Percentiles rank a stretch among this genome's conserved stretches.
These are phyloP conservation scores for Penium margaritaceum DNA, from an alignment of 139 green algal genomes.

Conservation along the genomic window DNA sequence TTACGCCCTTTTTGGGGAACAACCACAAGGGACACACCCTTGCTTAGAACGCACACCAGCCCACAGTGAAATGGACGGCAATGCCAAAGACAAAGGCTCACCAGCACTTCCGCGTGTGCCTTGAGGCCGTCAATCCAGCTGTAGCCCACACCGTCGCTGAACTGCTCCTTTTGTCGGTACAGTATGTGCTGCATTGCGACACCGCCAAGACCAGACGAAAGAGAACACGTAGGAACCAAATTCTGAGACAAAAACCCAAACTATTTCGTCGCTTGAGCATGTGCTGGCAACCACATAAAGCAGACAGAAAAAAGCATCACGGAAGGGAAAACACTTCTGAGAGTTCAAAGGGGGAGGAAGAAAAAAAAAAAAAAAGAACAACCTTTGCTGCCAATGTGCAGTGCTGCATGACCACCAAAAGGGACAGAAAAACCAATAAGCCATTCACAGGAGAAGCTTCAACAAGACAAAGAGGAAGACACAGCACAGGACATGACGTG, in stretches of 20 bases:
- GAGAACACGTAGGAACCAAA: background rate
- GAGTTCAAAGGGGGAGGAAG: no score
- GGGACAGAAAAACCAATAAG: no score
- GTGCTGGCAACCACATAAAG: background rate
- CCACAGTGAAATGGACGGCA: background rate
- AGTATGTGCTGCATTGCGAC: conserved; percentile 52
- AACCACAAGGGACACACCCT: background rate
- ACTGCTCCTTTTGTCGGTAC: conserved; percentile 95
- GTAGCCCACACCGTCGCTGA: conserved; percentile 87
- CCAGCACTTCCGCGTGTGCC: conserved; percentile 55
- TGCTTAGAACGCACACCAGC: background rate
- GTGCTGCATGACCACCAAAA: no score
- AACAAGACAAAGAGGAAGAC: no score
- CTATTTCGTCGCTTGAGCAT: background rate
- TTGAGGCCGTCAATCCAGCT: conserved; percentile 77
- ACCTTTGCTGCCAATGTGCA: no score
- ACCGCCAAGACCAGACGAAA: no score
- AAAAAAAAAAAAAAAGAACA: no score
- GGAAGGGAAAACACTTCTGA: no score
- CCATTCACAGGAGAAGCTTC: no score
- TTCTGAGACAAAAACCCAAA: background rate
- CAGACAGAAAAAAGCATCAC: no score
- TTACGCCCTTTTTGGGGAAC: background rate
- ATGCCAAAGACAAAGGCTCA: background rate
- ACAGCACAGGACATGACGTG: no score